These are phyloP conservation scores for Fusarium palustre DNA, from an alignment of 2,329 filamentous ascomycete genomes.

Conservation along the genomic window DNA sequence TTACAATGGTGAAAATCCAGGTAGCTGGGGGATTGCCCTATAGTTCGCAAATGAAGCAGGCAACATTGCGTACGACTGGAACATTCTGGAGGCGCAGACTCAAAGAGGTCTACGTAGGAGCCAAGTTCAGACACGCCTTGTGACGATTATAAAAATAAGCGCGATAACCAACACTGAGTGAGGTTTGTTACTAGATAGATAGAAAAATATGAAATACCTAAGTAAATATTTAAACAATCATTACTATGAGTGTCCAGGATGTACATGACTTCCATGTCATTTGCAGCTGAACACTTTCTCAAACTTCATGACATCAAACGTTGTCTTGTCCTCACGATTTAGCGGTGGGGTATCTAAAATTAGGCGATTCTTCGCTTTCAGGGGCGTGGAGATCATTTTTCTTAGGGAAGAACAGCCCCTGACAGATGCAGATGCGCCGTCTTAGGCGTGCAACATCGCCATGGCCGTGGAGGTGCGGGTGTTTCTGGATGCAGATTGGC, in stretches of 20 bases:
- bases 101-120: slow-evolving; percentile 14
- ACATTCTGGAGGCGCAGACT: slow-evolving; percentile 43
- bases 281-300: background rate
- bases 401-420: slow-evolving; percentile 24
- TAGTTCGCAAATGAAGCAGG: slow-evolving; percentile 26
- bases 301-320: slow-evolving; percentile 35
- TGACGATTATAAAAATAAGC: background rate
- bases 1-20: slow-evolving; percentile 3
- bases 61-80: slow-evolving; percentile 46
- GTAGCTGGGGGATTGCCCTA: background rate
- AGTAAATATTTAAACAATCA: no score
- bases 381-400: background rate
- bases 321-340: background rate
- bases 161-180: background rate
- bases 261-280: background rate
- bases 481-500: slow-evolving; percentile 38
- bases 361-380: slow-evolving; percentile 28
- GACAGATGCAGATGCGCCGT: slow-evolving; percentile 26
- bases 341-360: slow-evolving; percentile 42
- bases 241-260: no score
- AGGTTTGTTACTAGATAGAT: background rate
- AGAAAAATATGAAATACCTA: no score
- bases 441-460: slow-evolving; percentile 19
- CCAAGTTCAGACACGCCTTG: background rate
- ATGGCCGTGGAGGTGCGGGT: slow-evolving; percentile 24